Percentiles rank a stretch among this genome's conserved stretches.
Conservation (phyloP, 768 basidiomycete species). For the Leccinum truebloodii region DNA sequence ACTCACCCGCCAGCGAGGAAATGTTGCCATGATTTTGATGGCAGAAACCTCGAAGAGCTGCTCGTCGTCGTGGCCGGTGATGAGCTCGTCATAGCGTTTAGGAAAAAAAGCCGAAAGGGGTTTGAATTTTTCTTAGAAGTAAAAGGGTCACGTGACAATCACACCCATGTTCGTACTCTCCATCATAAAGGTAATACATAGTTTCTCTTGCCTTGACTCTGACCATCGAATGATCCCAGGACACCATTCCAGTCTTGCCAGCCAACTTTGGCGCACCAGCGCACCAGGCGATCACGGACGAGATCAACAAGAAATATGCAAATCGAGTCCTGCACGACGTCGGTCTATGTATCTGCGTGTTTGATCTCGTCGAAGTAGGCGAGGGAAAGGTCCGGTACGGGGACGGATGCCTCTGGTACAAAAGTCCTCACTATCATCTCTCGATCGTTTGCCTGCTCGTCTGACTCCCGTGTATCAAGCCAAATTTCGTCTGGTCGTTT, state of each 20-base stretch:
- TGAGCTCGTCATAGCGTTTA: constrained; percentile 18
- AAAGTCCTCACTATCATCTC: constrained; percentile 49
- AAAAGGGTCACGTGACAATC: constrained; percentile 17
- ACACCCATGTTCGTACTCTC: constrained; percentile 47
- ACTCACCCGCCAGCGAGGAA: constrained; percentile 86
- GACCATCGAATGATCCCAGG: constrained; percentile 45
- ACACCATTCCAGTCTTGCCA: constrained; percentile 88
- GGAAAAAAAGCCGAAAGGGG: background rate
- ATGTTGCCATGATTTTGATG: constrained; percentile 82
- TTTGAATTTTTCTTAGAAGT: constrained; percentile 7
- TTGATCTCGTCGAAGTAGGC: constrained; percentile 81
- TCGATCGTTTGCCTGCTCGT: background rate
- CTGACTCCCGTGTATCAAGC: constrained; percentile 45
- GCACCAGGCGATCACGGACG: constrained; percentile 77
- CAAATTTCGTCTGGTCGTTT: constrained; percentile 86
- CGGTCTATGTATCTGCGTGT: constrained; percentile 88
- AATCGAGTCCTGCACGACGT: constrained; percentile 89
- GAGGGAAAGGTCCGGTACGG: constrained; percentile 95
- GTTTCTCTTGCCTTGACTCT: background rate
- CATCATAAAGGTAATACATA: constrained; percentile 39
- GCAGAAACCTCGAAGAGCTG: constrained; percentile 43
- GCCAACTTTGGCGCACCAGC: constrained; percentile 78
- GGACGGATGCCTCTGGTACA: constrained; percentile 94
- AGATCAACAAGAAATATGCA: constrained; percentile 94
- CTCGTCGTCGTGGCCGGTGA: constrained; percentile 5